These are phyloP conservation scores for Cymbopogon flexuosus DNA, from an alignment of 202 grass and related monocot genomes.

Conservation along the genomic window DNA sequence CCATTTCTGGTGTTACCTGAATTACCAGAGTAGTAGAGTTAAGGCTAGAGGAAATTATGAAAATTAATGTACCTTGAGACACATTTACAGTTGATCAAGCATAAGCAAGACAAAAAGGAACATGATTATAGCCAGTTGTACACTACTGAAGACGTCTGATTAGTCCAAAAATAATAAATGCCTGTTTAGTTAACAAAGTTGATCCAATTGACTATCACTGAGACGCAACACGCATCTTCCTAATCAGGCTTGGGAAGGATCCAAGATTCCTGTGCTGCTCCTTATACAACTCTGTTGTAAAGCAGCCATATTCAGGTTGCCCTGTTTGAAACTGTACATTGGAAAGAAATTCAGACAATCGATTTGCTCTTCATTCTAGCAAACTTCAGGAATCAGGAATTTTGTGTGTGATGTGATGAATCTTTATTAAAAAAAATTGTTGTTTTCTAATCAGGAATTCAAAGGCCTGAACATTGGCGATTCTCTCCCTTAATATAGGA, in stretches of 20 bases:
- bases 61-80: not conserved
- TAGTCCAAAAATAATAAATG: not conserved
- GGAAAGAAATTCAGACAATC: too few relatives aligned
- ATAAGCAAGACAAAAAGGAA: not conserved
- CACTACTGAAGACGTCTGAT: not conserved
- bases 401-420: too few relatives aligned
- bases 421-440: too few relatives aligned
- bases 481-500: too few relatives aligned
- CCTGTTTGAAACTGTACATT: too few relatives aligned
- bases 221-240: not conserved
- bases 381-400: too few relatives aligned
- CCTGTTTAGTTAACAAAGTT: not conserved
- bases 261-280: too few relatives aligned
- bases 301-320: too few relatives aligned
- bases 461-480: too few relatives aligned
- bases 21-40: not conserved
- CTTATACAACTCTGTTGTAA: too few relatives aligned
- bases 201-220: not conserved
- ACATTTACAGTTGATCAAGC: not conserved
- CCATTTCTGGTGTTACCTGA: constrained; percentile 52
- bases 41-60: not conserved
- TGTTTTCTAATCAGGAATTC: too few relatives aligned
- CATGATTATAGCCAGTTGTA: not conserved
- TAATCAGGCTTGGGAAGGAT: not conserved
- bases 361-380: too few relatives aligned